phyloP scores from a whole-genome alignment of 1,284 basidiomycete species.

The Cutaneotrichosporon sp. region DNA sequence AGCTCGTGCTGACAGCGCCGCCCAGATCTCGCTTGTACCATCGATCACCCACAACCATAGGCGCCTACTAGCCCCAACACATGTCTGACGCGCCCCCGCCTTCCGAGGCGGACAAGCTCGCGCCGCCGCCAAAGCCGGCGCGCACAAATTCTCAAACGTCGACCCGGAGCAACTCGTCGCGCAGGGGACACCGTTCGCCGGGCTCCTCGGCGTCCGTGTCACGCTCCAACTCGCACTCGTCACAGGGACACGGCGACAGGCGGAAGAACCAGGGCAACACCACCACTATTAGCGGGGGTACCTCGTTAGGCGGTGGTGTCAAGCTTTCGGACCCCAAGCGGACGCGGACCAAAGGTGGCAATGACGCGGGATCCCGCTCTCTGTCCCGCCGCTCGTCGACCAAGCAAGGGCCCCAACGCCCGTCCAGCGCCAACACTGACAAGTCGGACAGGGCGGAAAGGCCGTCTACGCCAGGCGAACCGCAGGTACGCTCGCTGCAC shows the following conservation, averaged over 20 bases:
- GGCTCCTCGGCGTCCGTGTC: conserved; percentile 25
- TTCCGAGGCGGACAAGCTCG: conserved; percentile 2
- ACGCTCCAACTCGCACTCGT: conserved; percentile 33
- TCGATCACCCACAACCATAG: too few relatives aligned
- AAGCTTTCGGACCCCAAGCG: conserved; percentile 12
- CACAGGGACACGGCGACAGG: conserved; percentile 15
- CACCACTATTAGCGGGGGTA: conserved; percentile 40
- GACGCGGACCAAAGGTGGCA: conserved; percentile 17
- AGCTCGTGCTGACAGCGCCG: too few relatives aligned
- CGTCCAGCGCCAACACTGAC: conserved; percentile 14
- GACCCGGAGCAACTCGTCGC: conserved; percentile 19
- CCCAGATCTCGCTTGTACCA: too few relatives aligned
- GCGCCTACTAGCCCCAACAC: too few relatives aligned
- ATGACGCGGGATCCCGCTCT: conserved; percentile 5
- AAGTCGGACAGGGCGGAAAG: conserved; percentile 7
- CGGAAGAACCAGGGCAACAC: conserved; percentile 32
- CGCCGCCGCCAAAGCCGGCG: conserved; percentile 9
- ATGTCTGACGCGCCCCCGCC: not conserved
- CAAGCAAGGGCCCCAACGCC: conserved; percentile 6
- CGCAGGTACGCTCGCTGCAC: conserved; percentile 25
- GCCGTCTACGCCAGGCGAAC: conserved; percentile 8
- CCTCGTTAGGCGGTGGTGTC: conserved; percentile 26
- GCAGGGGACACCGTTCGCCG: conserved; percentile 18
- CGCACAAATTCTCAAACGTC: conserved; percentile 26
- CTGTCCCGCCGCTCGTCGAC: conserved; percentile 11